These are phyloP conservation scores for Bruguiera gymnorhiza DNA, from an alignment of 345 rosid genomes.

Conservation along the genomic window DNA sequence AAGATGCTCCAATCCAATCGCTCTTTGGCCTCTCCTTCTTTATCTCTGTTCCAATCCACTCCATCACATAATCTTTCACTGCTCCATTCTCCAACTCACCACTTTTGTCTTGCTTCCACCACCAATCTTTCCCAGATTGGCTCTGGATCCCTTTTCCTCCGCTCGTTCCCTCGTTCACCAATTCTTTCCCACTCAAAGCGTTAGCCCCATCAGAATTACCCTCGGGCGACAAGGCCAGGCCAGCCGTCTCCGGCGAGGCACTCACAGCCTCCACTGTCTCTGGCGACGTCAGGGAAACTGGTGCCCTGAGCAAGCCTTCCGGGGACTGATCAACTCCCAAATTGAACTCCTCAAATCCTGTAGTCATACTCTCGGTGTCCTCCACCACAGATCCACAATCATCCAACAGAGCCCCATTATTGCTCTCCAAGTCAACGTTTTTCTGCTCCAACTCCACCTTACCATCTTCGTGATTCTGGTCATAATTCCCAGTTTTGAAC, in stretches of 20 bases:
- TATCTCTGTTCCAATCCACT: slow-evolving; percentile 90
- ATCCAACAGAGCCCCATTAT: slow-evolving; percentile 35
- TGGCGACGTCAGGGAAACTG: slow-evolving; percentile 44
- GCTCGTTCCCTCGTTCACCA: slow-evolving; percentile 14
- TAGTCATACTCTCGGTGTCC: slow-evolving; percentile 72
- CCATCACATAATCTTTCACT: slow-evolving; percentile 82
- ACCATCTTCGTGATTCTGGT: slow-evolving; percentile 20
- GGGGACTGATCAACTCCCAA: slow-evolving; percentile 66
- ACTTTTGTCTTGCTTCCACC: slow-evolving; percentile 59
- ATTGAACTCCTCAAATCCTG: slow-evolving; percentile 61
- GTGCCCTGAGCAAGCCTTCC: slow-evolving; percentile 33
- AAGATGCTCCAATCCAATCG: slow-evolving; percentile 57
- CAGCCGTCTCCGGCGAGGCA: slow-evolving; percentile 34
- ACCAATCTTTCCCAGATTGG: slow-evolving; percentile 60
- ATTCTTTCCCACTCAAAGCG: slow-evolving; percentile 43
- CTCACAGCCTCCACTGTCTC: slow-evolving; percentile 27
- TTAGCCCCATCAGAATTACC: slow-evolving; percentile 37
- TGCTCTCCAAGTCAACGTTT: slow-evolving; percentile 36
- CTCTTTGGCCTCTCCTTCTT: slow-evolving; percentile 72
- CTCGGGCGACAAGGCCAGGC: slow-evolving; percentile 30
- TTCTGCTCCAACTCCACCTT: slow-evolving; percentile 18
- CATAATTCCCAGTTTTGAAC: slow-evolving; percentile 47
- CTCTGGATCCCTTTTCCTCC: slow-evolving; percentile 20
- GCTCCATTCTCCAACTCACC: slow-evolving; percentile 35
- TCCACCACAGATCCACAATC: slow-evolving; percentile 67